These are phyloP conservation scores for Dioscorea cayenensis DNA, from an alignment of 116 monocot species.

Conservation along the genomic window DNA sequence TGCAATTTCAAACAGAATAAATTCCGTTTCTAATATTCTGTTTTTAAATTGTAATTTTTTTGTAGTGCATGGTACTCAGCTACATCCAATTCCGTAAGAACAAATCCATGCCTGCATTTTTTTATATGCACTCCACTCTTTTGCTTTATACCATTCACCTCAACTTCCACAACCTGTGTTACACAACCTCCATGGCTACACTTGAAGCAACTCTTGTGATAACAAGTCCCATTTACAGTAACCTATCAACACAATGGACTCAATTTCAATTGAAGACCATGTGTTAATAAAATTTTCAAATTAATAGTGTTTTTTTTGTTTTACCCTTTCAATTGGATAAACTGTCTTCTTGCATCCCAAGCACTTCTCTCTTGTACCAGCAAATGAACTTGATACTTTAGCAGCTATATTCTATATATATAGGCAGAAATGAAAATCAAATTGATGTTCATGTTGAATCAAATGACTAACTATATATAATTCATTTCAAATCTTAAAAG, in stretches of 20 bases:
- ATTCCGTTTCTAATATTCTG: no score
- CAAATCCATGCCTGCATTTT: conserved; percentile 57
- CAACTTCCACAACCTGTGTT: conserved; percentile 90
- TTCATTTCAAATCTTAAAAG: background rate
- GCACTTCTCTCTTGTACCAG: conserved; percentile 84
- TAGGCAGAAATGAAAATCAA: background rate
- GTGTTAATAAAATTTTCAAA: background rate
- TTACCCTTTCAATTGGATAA: conserved; percentile 83
- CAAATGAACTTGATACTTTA: conserved; percentile 64
- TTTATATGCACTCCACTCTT: conserved; percentile 84
- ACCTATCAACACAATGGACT: conserved; percentile 29
- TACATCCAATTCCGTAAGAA: no score
- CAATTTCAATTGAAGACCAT: background rate
- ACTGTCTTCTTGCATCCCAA: conserved; percentile 79
- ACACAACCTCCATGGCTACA: conserved; percentile 74
- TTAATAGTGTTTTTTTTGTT: background rate
- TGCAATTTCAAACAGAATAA: no score
- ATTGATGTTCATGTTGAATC: background rate
- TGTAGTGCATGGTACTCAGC: no score
- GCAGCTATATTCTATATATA: conserved; percentile 25
- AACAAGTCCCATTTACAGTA: conserved; percentile 55
- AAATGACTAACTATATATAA: no score
- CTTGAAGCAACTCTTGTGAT: conserved; percentile 88
- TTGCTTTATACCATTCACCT: conserved; percentile 75
- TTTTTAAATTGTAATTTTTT: no score